These are phyloP conservation scores for Monascus purpureus DNA, from an alignment of 495 filamentous ascomycete genomes.

Conservation along the genomic window DNA sequence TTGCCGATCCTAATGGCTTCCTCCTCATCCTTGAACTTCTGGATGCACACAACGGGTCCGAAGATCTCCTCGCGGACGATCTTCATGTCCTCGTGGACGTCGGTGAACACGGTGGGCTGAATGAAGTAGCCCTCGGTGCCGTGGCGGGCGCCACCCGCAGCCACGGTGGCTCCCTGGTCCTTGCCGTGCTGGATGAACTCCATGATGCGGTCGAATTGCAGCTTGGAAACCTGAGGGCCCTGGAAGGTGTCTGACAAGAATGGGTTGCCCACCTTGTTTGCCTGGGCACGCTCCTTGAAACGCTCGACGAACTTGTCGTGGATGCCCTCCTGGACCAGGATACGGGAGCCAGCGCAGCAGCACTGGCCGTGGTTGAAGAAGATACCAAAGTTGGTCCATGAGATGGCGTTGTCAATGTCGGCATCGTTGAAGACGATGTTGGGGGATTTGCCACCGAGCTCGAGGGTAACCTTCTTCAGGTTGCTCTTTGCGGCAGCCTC, in stretches of 20 bases:
- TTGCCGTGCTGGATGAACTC: slow-evolving; percentile 88
- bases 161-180: slow-evolving; percentile 73
- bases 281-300: slow-evolving; percentile 73
- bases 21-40: slow-evolving; percentile 85
- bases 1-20: slow-evolving; percentile 76
- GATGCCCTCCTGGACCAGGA: slow-evolving; percentile 92
- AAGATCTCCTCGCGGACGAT: slow-evolving; percentile 99
- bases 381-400: slow-evolving; percentile 97
- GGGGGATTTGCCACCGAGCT: slow-evolving; percentile 94
- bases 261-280: slow-evolving; percentile 87
- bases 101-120: slow-evolving; percentile 90
- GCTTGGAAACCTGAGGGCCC: slow-evolving; percentile 86
- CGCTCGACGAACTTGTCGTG: slow-evolving; percentile 85
- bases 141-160: slow-evolving; percentile 74
- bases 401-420: slow-evolving; percentile 89
- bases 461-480: slow-evolving; percentile 98
- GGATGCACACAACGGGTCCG: slow-evolving; percentile 82
- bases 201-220: slow-evolving; percentile 98
- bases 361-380: slow-evolving; percentile 99
- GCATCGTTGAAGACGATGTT: slow-evolving; percentile 97
- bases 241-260: slow-evolving; percentile 85
- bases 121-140: slow-evolving; percentile 94
- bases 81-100: slow-evolving; percentile 86
- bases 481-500: slow-evolving; percentile 92
- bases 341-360: slow-evolving; percentile 92